These are phyloP conservation scores for Leccinum variicolor DNA, from an alignment of 768 basidiomycete genomes.

Conservation along the genomic window DNA sequence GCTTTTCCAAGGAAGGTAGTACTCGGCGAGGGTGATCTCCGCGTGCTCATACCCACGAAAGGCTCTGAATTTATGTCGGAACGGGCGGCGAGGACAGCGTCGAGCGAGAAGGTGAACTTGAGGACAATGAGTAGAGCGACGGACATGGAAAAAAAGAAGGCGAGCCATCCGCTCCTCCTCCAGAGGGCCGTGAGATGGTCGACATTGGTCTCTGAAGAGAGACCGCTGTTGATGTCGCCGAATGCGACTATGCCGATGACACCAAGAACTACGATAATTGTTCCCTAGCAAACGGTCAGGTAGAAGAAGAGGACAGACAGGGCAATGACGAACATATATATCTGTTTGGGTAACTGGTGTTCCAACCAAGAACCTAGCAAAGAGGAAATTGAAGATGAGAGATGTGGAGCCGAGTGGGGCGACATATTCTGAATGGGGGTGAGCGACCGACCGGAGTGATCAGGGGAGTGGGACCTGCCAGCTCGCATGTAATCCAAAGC, in stretches of 20 bases:
- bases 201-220: slow-evolving; percentile 70
- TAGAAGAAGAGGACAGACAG: neutral
- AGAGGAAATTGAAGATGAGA: slow-evolving; percentile 94
- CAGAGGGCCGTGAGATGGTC: slow-evolving; percentile 78
- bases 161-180: slow-evolving; percentile 87
- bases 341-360: slow-evolving; percentile 82
- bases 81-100: slow-evolving; percentile 67
- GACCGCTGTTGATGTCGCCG: slow-evolving; percentile 79
- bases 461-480: slow-evolving; percentile 38
- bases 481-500: slow-evolving; percentile 88
- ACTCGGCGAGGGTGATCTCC: slow-evolving; percentile 16
- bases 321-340: slow-evolving; percentile 57
- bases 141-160: slow-evolving; percentile 81
- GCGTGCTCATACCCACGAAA: slow-evolving; percentile 39
- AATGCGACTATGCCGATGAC: slow-evolving; percentile 88
- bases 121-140: slow-evolving; percentile 62
- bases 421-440: slow-evolving; percentile 70
- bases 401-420: slow-evolving; percentile 93
- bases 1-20: slow-evolving; percentile 33
- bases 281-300: slow-evolving; percentile 50
- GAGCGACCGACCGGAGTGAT: slow-evolving; percentile 4
- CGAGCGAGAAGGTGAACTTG: slow-evolving; percentile 68
- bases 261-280: slow-evolving; percentile 75
- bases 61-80: slow-evolving; percentile 65
- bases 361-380: slow-evolving; percentile 85